phyloP scores from a whole-genome alignment of 345 rosid species.

The Rhodomyrtus tomentosa region DNA sequence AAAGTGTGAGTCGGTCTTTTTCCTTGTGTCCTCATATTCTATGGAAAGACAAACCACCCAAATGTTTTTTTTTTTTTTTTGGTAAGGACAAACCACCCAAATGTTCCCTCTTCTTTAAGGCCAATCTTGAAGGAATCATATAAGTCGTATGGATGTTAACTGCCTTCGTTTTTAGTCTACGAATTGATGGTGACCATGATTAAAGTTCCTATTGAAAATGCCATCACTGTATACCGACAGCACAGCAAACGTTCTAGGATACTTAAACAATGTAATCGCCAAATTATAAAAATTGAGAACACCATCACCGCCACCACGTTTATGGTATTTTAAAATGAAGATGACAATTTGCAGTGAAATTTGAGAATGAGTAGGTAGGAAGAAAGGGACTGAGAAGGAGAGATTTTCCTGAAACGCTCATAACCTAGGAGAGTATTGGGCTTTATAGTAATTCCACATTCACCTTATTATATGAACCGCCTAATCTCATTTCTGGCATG shows the following conservation, averaged over 20 bases:
- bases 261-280: not conserved
- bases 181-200: not conserved
- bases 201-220: not conserved
- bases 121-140: not conserved
- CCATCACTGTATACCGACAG: not conserved
- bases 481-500: not conserved
- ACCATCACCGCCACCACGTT: not conserved
- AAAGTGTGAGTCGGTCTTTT: not conserved
- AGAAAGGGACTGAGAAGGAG: not conserved
- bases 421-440: not conserved
- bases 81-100: too few species aligned
- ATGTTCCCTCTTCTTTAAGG: not conserved
- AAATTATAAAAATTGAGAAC: not conserved
- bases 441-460: not conserved
- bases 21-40: not conserved
- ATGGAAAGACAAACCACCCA: not conserved
- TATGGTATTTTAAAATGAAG: not conserved
- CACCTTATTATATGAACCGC: not conserved
- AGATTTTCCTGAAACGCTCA: not conserved
- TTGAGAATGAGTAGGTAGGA: not conserved
- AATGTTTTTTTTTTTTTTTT: too few species aligned
- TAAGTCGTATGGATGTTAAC: not conserved
- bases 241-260: not conserved
- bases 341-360: not conserved
- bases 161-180: not conserved